Percentiles rank a stretch among this genome's conserved stretches.
Conservation (phyloP, 257 asterid species). For the Fraxinus americana region DNA sequence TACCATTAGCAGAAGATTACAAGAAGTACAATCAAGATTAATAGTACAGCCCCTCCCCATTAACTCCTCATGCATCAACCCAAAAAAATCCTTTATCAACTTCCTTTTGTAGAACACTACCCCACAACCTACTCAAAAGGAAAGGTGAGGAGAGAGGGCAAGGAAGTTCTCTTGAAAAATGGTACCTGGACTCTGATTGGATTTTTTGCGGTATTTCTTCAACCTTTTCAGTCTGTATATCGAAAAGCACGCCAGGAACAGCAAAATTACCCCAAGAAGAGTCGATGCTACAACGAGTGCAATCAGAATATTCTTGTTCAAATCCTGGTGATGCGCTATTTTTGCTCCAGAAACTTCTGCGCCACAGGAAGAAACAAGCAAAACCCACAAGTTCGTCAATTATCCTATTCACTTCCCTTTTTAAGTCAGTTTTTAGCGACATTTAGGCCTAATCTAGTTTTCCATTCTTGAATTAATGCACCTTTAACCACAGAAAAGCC, state of each 20-base stretch:
- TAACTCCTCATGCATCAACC: not conserved
- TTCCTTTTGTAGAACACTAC: not conserved
- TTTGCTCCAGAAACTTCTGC: conserved; percentile 53
- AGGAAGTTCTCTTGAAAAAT: not conserved
- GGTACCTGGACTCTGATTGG: conserved; percentile 50
- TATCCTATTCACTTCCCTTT: not conserved
- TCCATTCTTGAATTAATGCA: not conserved
- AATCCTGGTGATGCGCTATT: conserved; percentile 73
- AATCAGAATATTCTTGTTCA: conserved; percentile 74
- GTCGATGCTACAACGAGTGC: conserved; percentile 77
- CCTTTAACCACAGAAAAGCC: not conserved
- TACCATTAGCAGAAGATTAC: not conserved
- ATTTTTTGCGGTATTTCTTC: conserved; percentile 47
- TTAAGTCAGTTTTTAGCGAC: not conserved
- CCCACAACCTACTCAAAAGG: not conserved
- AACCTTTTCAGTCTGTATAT: conserved; percentile 55
- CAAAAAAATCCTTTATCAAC: not conserved
- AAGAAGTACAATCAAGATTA: not conserved
- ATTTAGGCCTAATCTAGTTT: not conserved
- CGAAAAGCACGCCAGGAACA: conserved; percentile 54
- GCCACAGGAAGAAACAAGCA: not conserved
- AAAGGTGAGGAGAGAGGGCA: not conserved
- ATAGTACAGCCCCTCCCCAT: not conserved
- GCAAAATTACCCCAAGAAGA: conserved; percentile 66
- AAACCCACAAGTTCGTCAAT: not conserved